Evolutionary conservation across 768 basidiomycete species (phyloP), one percentile per base, ranked within the genome.

Genomic region (Naganishia onofrii): DNA sequence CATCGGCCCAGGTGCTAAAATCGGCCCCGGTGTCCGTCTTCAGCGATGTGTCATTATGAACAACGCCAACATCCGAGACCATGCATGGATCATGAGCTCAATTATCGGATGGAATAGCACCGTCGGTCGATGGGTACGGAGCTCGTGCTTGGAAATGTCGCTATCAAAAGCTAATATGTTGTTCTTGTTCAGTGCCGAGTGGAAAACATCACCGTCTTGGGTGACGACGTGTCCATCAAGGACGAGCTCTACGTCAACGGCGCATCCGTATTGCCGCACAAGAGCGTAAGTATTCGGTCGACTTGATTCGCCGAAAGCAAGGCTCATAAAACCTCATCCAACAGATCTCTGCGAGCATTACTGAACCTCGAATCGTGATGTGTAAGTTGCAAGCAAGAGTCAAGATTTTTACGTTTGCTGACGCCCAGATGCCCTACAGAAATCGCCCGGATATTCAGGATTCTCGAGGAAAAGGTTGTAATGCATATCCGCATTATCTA

Each of bases 181-280:
- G 76, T 75, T 77, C 34, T 31, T 15, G 7, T 58, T 2, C 28
- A 63, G 60, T 63, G 78, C 31, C 77, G 81, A 13, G 78, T 82
- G 54, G 81, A 82, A 70, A 82, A 82, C 72, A 81, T 80, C 72
- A 82, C 81, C 52, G 83, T 84, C 17, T 76, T 84, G 32, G 83
- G 83, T 38, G 83, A 84, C 74, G 83, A 84, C 65, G 83, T 83
- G 28, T 79, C 80, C 38, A 82, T 84, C 80, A 83, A 83, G 80
- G 83, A 84, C 71, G 83, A 84, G 74, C 73, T 84, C 19, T 82
- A 79, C 74, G 77, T 83, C 72, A 82, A 82, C 72, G 82, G 82
- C 31, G 83, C 82, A 64, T 80, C 79, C 8, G 81, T 82, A 52
- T 73, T 82, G 55, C 82, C 79, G 29, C 79, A 81, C 77, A 81